Conservation (phyloP, 208 protist genomes). For the Wallacemonas rigidus region DNA sequence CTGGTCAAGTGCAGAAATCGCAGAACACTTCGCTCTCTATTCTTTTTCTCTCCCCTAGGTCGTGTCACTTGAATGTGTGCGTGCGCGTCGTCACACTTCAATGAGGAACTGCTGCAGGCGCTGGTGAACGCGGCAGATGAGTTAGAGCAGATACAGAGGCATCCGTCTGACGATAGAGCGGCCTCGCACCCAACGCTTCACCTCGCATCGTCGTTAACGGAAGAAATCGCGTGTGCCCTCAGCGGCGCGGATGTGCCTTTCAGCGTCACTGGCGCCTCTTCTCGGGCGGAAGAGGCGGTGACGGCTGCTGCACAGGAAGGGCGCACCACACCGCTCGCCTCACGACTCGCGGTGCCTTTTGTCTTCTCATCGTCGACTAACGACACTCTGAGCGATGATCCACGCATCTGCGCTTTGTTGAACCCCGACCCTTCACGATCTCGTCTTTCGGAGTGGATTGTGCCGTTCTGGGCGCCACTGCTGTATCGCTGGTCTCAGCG, state of each 20-base stretch:
- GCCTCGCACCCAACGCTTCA: not conserved
- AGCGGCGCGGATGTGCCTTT: not conserved
- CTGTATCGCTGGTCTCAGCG: slow-evolving; percentile 1
- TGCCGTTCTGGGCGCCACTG: slow-evolving; percentile 3
- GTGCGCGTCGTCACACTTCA: too few species aligned
- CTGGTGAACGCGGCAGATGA: slow-evolving; percentile 15
- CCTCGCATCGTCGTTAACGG: not conserved
- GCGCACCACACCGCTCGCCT: not conserved
- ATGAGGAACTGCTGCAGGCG: slow-evolving; percentile 10
- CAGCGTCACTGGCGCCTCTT: too few species aligned
- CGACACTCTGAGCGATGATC: not conserved
- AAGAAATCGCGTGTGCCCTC: not conserved
- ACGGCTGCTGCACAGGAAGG: not conserved
- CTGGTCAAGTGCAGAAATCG: too few species aligned
- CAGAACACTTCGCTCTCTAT: too few species aligned
- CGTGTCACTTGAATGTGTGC: too few species aligned
- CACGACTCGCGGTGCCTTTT: not conserved
- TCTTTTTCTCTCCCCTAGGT: too few species aligned
- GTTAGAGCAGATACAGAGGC: not conserved
- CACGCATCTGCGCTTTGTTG: not conserved
- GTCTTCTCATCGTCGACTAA: not conserved
- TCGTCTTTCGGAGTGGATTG: not conserved
- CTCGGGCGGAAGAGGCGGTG: too few species aligned
- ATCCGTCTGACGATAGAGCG: not conserved
- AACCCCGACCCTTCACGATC: not conserved